Conservation (phyloP, 2,329 filamentous ascomycete species). For the Botrytis cinerea region DNA sequence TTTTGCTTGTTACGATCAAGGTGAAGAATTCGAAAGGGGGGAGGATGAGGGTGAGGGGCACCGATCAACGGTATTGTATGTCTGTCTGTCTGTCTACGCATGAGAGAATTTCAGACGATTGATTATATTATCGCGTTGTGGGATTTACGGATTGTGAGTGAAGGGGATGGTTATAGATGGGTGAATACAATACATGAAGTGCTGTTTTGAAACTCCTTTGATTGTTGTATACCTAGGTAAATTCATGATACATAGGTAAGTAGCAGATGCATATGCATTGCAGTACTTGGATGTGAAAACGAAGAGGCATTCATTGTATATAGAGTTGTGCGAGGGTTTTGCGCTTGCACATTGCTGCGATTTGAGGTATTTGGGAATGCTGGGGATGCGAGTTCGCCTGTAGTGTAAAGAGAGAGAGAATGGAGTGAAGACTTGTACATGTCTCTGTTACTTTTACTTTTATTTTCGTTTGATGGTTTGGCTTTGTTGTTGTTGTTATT, state of each 20-base stretch:
- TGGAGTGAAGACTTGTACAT: no score
- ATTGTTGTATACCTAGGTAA: no score
- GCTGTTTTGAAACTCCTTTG: not conserved
- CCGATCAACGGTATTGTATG: no score
- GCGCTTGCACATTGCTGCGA: not conserved
- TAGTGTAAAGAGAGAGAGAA: accelerated
- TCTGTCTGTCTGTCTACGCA: no score
- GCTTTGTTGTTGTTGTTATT: not conserved
- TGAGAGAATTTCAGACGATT: no score
- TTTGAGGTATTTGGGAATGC: not conserved
- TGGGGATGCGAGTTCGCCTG: accelerated
- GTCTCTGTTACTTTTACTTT: no score
- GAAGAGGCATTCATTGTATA: not conserved
- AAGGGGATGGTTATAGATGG: not conserved
- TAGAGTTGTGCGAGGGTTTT: accelerated
- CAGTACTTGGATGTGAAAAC: not conserved
- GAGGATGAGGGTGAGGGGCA: no score
- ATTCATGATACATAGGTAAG: not conserved
- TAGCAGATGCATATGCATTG: not conserved
- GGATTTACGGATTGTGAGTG: not conserved
- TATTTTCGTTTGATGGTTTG: not conserved
- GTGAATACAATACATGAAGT: not conserved
- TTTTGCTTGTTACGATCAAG: not conserved
- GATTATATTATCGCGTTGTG: no score
- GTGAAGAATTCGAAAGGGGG: no score